These are phyloP conservation scores for Pulveroboletus sp. DNA, from an alignment of 768 basidiomycete species.

Conservation along the genomic window DNA sequence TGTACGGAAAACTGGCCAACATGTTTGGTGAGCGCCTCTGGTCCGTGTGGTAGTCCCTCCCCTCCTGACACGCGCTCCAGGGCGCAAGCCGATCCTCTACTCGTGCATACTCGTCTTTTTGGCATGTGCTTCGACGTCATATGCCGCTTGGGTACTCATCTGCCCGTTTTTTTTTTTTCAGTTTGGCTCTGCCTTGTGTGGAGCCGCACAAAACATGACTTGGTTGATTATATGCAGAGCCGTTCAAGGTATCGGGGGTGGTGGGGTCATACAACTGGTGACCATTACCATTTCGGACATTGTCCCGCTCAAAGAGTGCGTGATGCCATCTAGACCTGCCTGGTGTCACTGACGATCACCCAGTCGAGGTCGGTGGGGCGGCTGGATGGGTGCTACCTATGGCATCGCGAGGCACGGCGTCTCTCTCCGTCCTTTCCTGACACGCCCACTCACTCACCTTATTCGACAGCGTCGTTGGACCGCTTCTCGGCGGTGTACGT, in stretches of 20 bases:
- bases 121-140: conserved; percentile 32
- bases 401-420: conserved; percentile 47
- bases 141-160: neutral
- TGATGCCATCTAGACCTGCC: neutral
- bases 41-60: too few species aligned
- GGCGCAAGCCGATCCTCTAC: conserved; percentile 63
- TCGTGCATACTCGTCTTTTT: conserved; percentile 61
- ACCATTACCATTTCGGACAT: conserved; percentile 81
- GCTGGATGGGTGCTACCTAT: conserved; percentile 72
- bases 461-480: conserved; percentile 54
- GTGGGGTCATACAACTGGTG: conserved; percentile 69
- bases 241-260: conserved; percentile 78
- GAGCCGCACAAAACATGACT: conserved; percentile 69
- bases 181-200: conserved; percentile 77
- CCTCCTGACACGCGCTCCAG: conserved; percentile 19
- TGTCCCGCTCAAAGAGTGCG: conserved; percentile 70
- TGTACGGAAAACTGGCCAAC: conserved; percentile 78
- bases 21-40: conserved; percentile 31
- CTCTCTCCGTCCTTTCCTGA: neutral
- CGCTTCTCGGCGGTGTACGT: conserved; percentile 74
- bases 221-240: conserved; percentile 76
- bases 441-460: neutral
- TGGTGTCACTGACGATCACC: conserved; percentile 13
- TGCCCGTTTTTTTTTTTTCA: conserved; percentile 20
- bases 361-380: conserved; percentile 75